Evolutionary conservation across 495 filamentous ascomycete genomes (phyloP).

Genomic region (Chaetomium cochliodes): DNA sequence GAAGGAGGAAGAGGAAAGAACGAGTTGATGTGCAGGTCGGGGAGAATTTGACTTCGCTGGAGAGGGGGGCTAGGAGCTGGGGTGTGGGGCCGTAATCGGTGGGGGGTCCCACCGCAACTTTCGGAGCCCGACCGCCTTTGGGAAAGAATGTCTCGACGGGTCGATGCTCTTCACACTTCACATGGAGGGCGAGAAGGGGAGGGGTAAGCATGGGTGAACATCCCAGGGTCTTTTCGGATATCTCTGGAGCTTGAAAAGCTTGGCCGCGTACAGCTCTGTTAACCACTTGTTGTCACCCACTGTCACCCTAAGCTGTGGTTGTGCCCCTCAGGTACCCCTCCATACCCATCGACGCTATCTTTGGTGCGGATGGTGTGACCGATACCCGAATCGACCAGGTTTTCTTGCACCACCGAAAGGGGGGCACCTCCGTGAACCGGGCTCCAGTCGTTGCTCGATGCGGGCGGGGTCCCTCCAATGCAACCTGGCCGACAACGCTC

Average conservation of each 20-base stretch:
- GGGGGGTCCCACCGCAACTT: constrained; percentile 24
- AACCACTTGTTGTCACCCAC: background rate
- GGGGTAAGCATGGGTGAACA: background rate
- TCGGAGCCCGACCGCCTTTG: constrained; percentile 29
- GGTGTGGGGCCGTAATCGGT: constrained; percentile 31
- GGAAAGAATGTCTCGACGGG: constrained; percentile 4
- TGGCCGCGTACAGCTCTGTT: constrained; percentile 9
- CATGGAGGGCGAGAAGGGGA: background rate
- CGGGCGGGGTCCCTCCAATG: constrained; percentile 9
- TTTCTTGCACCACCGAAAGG: constrained; percentile 20
- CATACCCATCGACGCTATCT: constrained; percentile 16
- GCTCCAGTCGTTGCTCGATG: constrained; percentile 15
- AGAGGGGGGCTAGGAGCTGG: constrained; percentile 10
- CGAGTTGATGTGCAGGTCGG: constrained; percentile 22
- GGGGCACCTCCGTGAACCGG: constrained; percentile 21
- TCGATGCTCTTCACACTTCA: background rate
- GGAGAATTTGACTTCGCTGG: constrained; percentile 18
- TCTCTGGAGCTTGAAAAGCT: background rate
- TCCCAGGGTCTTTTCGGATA: background rate
- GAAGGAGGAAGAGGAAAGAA: constrained; percentile 20
- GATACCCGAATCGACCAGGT: constrained; percentile 19
- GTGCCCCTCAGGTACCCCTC: constrained; percentile 11
- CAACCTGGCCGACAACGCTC: constrained; percentile 13
- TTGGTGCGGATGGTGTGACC: constrained; percentile 28
- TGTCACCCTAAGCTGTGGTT: background rate